These are phyloP conservation scores for Candida orba DNA, from an alignment of 805 yeast genomes.

Conservation along the genomic window DNA sequence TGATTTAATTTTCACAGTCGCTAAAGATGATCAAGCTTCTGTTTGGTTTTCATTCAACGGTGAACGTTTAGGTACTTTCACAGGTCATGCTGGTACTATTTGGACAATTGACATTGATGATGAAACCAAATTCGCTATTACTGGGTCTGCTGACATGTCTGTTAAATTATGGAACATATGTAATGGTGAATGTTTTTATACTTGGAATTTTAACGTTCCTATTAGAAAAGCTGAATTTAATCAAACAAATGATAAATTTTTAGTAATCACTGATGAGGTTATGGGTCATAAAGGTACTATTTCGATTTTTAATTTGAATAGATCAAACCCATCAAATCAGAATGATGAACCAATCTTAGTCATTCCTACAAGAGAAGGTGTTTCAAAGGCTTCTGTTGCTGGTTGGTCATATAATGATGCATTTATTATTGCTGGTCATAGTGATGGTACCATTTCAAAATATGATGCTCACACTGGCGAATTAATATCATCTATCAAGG, in stretches of 20 bases:
- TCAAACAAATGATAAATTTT: constrained; percentile 58
- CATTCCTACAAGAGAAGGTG: constrained; percentile 53
- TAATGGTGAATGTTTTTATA: constrained; percentile 67
- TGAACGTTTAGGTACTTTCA: constrained; percentile 90
- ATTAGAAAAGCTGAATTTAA: constrained; percentile 85
- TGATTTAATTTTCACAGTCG: constrained; percentile 83
- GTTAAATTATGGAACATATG: constrained; percentile 78
- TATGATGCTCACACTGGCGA: constrained; percentile 74
- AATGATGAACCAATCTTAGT: constrained; percentile 47
- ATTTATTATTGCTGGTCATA: constrained; percentile 79
- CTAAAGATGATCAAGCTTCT: constrained; percentile 84
- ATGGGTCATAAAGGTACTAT: constrained; percentile 85
- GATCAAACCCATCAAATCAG: constrained; percentile 40
- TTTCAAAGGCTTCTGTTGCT: constrained; percentile 68
- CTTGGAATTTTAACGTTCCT: constrained; percentile 76
- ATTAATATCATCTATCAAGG: constrained; percentile 45
- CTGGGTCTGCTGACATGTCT: constrained; percentile 88
- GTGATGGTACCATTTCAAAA: constrained; percentile 78
- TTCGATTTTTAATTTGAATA: constrained; percentile 54
- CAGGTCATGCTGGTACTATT: constrained; percentile 87
- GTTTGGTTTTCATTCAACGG: constrained; percentile 96
- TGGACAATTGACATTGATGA: constrained; percentile 88
- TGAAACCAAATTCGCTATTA: constrained; percentile 60
- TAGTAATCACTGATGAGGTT: constrained; percentile 82
- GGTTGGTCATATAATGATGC: constrained; percentile 77